A percentile compares a stretch with the other conserved stretches of the same genome.
Evolutionary conservation across 2,329 filamentous ascomycete species (phyloP).

Genomic region (Dryadomyces quercivorus): DNA sequence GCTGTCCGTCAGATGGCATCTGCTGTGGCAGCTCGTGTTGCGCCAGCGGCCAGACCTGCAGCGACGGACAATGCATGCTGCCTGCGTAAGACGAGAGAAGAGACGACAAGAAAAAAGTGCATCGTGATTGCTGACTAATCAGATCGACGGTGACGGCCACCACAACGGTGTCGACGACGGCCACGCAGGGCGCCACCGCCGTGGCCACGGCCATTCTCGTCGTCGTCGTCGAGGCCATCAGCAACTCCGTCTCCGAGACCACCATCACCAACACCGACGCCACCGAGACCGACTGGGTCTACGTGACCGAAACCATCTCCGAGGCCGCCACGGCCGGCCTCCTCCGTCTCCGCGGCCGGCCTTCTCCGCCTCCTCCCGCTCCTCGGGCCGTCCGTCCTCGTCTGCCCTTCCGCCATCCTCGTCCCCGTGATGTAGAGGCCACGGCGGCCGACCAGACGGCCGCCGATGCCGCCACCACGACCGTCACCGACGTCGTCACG

Average conservation of each 20-base stretch:
- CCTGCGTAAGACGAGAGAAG: neutral
- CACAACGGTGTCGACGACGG: conserved; percentile 1
- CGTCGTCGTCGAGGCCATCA: conserved; percentile 10
- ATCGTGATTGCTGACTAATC: neutral
- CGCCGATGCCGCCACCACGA: conserved; percentile 3
- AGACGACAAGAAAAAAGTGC: neutral
- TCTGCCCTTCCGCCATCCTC: neutral
- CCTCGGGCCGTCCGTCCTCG: neutral
- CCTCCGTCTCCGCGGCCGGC: neutral
- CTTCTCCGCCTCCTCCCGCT: too few relatives aligned
- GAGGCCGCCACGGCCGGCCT: neutral
- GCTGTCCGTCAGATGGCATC: conserved; percentile 15
- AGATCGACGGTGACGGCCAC: conserved; percentile 11
- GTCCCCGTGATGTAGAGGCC: neutral
- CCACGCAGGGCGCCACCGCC: neutral
- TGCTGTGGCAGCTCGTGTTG: conserved; percentile 22
- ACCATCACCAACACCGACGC: conserved; percentile 9
- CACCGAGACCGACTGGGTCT: conserved; percentile 14
- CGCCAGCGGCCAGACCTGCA: conserved; percentile 18
- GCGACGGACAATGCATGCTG: conserved; percentile 16
- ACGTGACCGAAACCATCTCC: conserved; percentile 5
- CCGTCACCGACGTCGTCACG: conserved; percentile 4
- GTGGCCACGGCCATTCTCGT: conserved; percentile 9
- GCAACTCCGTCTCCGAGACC: conserved; percentile 7
- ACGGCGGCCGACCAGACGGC: conserved; percentile 3